Conservation (phyloP, 805 yeast genomes). For the Candida sithepensis region DNA sequence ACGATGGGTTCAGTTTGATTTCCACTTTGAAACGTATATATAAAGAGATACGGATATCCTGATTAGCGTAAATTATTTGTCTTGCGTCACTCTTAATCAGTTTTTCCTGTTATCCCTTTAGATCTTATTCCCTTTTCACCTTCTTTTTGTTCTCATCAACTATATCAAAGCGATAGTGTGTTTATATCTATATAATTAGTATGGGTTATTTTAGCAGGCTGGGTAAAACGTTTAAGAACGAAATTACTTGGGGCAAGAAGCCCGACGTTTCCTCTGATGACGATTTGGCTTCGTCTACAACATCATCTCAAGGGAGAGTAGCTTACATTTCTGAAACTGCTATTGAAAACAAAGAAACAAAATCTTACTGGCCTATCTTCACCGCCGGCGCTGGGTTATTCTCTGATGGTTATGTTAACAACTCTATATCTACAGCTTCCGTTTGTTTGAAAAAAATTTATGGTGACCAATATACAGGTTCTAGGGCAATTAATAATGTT, state of each 20-base stretch:
- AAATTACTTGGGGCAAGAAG: conserved; percentile 28
- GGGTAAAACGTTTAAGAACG: conserved; percentile 11
- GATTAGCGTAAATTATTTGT: no score
- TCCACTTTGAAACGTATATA: no score
- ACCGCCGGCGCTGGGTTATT: conserved; percentile 91
- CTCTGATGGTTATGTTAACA: conserved; percentile 90
- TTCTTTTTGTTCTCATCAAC: background rate
- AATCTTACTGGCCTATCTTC: conserved; percentile 57
- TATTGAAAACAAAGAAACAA: conserved; percentile 22
- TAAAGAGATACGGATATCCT: background rate
- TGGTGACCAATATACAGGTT: conserved; percentile 55
- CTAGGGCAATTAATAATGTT: conserved; percentile 74
- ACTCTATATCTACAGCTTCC: conserved; percentile 73
- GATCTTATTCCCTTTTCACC: background rate
- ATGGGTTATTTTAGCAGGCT: background rate
- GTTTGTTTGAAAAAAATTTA: conserved; percentile 67
- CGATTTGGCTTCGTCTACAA: background rate
- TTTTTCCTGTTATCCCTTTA: background rate
- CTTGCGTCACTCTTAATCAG: background rate
- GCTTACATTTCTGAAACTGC: conserved; percentile 23
- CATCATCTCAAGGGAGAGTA: conserved; percentile 17
- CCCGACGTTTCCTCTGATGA: conserved; percentile 11
- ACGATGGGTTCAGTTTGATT: background rate
- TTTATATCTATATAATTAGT: background rate
- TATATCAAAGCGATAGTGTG: background rate